Conservation (phyloP, 345 rosid genomes). For the Heritiera fomes region DNA sequence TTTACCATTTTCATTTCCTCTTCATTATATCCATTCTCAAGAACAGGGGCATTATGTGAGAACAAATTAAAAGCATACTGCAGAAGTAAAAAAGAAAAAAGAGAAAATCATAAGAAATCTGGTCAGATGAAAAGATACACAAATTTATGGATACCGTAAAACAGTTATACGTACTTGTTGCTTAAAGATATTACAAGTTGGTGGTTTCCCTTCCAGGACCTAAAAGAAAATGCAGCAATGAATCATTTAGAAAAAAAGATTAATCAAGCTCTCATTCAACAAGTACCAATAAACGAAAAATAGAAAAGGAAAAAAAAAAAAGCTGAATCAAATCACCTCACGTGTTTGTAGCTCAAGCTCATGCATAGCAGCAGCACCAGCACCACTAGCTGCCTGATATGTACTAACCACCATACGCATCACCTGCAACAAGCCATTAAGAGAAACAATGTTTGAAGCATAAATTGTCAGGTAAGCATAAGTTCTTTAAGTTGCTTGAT, state of each 20-base stretch:
- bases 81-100: slow-evolving; percentile 22
- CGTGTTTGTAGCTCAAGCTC: slow-evolving; percentile 98
- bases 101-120: slow-evolving; percentile 13
- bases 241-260: neutral
- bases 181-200: slow-evolving; percentile 76
- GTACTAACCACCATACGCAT: slow-evolving; percentile 98
- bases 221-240: slow-evolving; percentile 9
- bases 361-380: slow-evolving; percentile 99
- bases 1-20: slow-evolving; percentile 98
- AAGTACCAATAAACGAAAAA: neutral
- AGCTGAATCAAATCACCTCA: slow-evolving; percentile 54
- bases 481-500: slow-evolving; percentile 11
- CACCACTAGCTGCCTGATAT: slow-evolving; percentile 99
- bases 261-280: neutral
- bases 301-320: neutral
- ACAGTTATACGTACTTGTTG: slow-evolving; percentile 57
- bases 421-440: slow-evolving; percentile 49
- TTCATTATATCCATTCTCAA: slow-evolving; percentile 88
- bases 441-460: neutral
- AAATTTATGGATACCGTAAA: neutral
- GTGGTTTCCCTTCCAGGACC: slow-evolving; percentile 90
- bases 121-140: neutral
- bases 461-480: neutral
- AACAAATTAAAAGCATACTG: slow-evolving; percentile 98
- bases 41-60: slow-evolving; percentile 90